Percentiles rank a stretch among this genome's conserved stretches.
phyloP scores from a whole-genome alignment of 805 yeast genomes.

The Priceomyces fermenticarens region DNA sequence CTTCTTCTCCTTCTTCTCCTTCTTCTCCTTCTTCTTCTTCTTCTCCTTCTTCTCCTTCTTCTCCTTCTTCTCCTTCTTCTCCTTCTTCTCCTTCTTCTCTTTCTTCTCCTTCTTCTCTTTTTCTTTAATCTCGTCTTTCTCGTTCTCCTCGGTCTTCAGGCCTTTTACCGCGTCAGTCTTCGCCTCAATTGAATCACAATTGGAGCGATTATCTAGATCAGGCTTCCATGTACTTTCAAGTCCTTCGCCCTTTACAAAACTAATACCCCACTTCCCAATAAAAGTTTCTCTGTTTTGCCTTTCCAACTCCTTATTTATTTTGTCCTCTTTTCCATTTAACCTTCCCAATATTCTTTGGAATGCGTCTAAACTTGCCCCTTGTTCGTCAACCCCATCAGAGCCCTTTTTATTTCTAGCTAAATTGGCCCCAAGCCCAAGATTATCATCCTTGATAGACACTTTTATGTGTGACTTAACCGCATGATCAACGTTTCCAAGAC shows the following conservation, averaged over 20 bases:
- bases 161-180: constrained; percentile 25
- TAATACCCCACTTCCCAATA: constrained; percentile 86
- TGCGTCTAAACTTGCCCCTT: constrained; percentile 87
- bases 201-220: constrained; percentile 27
- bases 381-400: constrained; percentile 74
- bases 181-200: constrained; percentile 2
- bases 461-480: constrained; percentile 80
- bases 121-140: constrained; percentile 9
- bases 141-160: background rate
- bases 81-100: constrained; percentile 20
- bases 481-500: constrained; percentile 69
- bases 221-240: constrained; percentile 81
- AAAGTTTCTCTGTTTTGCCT: constrained; percentile 65
- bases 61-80: constrained; percentile 17
- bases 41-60: constrained; percentile 24
- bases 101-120: constrained; percentile 10
- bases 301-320: constrained; percentile 62
- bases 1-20: constrained; percentile 16
- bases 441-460: constrained; percentile 78
- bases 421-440: constrained; percentile 85
- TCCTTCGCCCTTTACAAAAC: constrained; percentile 82
- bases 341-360: constrained; percentile 89
- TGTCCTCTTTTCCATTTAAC: constrained; percentile 80
- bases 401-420: constrained; percentile 51
- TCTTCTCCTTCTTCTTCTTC: constrained; percentile 16